A percentile compares a stretch with the other conserved stretches of the same genome.
These are phyloP conservation scores for Crithidia bombi DNA, from an alignment of 208 protist genomes.

Conservation along the genomic window DNA sequence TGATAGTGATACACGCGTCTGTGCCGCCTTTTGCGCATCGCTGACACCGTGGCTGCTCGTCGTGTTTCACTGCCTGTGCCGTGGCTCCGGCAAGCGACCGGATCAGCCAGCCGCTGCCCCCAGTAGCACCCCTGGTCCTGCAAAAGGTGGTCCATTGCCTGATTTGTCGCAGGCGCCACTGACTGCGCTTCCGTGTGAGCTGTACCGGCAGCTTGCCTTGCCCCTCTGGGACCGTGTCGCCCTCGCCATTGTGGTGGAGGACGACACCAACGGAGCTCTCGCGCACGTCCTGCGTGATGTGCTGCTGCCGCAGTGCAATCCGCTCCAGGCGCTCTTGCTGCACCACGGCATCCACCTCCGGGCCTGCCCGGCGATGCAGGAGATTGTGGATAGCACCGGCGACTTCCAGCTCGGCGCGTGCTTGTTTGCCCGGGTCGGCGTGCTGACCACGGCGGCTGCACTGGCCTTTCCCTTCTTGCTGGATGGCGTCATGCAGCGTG, in stretches of 20 bases:
- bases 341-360: constrained; percentile 55
- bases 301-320: constrained; percentile 50
- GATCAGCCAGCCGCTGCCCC: not conserved
- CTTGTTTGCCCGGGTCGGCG: constrained; percentile 78
- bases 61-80: constrained; percentile 54
- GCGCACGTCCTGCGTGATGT: constrained; percentile 38
- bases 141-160: no score
- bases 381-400: constrained; percentile 79
- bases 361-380: constrained; percentile 71
- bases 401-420: constrained; percentile 88
- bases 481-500: constrained; percentile 17
- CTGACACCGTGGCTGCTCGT: constrained; percentile 79
- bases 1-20: constrained; percentile 45
- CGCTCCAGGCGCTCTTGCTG: constrained; percentile 66
- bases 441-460: constrained; percentile 35
- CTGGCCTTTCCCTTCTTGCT: constrained; percentile 34
- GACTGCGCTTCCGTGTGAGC: constrained; percentile 22
- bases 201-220: constrained; percentile 35
- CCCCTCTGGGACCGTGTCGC: constrained; percentile 84
- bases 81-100: not conserved
- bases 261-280: constrained; percentile 33
- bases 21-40: constrained; percentile 54
- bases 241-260: constrained; percentile 64
- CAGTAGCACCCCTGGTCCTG: not conserved
- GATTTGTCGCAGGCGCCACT: not conserved